A percentile compares a stretch with the other conserved stretches of the same genome.
Conservation (phyloP, 2,329 filamentous ascomycete genomes). For the Microdochium bolleyi region DNA sequence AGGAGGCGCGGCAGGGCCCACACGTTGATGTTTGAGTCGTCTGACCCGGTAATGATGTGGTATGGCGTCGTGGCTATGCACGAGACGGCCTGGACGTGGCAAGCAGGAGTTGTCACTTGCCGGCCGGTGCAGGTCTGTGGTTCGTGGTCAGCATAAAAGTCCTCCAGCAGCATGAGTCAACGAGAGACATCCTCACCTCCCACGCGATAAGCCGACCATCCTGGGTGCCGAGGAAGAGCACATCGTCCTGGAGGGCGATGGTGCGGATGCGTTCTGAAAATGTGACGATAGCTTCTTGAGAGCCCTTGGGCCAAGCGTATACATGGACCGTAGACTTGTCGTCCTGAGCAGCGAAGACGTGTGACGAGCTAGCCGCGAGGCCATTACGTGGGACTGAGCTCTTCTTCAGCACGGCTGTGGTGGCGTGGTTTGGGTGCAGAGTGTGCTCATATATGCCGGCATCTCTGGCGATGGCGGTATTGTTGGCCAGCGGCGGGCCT, state of each 20-base stretch:
- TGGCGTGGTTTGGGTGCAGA: conserved; percentile 67
- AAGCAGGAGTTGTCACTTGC: conserved; percentile 65
- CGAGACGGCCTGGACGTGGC: conserved; percentile 75
- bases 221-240: conserved; percentile 73
- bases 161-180: no score
- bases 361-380: conserved; percentile 70
- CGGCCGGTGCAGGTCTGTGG: conserved; percentile 64
- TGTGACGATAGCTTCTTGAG: conserved; percentile 80
- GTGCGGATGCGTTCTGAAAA: conserved; percentile 83
- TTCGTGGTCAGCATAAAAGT: conserved; percentile 4
- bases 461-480: conserved; percentile 63
- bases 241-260: conserved; percentile 61
- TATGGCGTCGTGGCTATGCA: conserved; percentile 64
- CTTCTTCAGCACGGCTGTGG: conserved; percentile 82
- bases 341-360: conserved; percentile 85
- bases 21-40: conserved; percentile 85
- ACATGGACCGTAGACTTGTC: conserved; percentile 92
- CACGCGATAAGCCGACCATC: conserved; percentile 83
- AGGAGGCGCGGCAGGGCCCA: conserved; percentile 79
- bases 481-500: conserved; percentile 49
- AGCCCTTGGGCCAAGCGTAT: conserved; percentile 75
- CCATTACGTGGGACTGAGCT: conserved; percentile 74
- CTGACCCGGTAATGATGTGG: conserved; percentile 69
- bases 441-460: conserved; percentile 82
- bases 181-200: conserved; percentile 74